phyloP scores from a whole-genome alignment of 805 yeast genomes.

The Suhomyces sp. region DNA sequence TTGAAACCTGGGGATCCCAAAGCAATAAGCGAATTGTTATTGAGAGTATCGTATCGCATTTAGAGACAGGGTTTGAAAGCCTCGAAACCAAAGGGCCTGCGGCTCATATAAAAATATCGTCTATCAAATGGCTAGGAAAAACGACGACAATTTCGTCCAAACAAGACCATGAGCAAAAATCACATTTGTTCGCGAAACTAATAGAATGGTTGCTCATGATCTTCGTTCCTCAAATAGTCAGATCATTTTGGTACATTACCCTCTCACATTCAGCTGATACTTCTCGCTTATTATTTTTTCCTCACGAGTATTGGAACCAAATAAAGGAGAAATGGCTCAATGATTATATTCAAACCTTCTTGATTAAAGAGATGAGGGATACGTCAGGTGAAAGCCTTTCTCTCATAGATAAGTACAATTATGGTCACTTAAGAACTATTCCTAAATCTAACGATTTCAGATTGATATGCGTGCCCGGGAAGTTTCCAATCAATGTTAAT shows the following conservation, averaged over 20 bases:
- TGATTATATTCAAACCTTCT: conserved; percentile 38
- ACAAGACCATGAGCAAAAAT: conserved; percentile 42
- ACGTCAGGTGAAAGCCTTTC: conserved; percentile 5
- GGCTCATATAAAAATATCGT: conserved; percentile 32
- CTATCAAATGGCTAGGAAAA: conserved; percentile 56
- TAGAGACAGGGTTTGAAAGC: conserved; percentile 30
- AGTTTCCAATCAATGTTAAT: conserved; percentile 1
- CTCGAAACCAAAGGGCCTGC: background rate
- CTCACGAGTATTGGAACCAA: conserved; percentile 56
- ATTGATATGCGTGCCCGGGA: conserved; percentile 53
- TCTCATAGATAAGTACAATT: conserved; percentile 11
- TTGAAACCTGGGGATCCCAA: conserved; percentile 49
- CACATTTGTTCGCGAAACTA: conserved; percentile 37
- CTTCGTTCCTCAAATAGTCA: conserved; percentile 47
- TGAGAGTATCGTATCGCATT: conserved; percentile 30
- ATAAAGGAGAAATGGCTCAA: conserved; percentile 42
- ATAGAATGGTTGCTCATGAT: conserved; percentile 55
- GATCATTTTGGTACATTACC: conserved; percentile 64
- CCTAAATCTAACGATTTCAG: conserved; percentile 66
- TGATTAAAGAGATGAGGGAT: conserved; percentile 16
- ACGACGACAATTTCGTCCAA: conserved; percentile 24
- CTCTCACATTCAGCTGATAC: conserved; percentile 31
- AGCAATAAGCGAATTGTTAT: conserved; percentile 45
- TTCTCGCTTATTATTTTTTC: conserved; percentile 47
- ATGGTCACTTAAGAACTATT: conserved; percentile 48